Evolutionary conservation across 169 alveolate genomes (phyloP), one percentile per base, ranked within the genome.

Genomic region (Plasmodium coatneyi): DNA sequence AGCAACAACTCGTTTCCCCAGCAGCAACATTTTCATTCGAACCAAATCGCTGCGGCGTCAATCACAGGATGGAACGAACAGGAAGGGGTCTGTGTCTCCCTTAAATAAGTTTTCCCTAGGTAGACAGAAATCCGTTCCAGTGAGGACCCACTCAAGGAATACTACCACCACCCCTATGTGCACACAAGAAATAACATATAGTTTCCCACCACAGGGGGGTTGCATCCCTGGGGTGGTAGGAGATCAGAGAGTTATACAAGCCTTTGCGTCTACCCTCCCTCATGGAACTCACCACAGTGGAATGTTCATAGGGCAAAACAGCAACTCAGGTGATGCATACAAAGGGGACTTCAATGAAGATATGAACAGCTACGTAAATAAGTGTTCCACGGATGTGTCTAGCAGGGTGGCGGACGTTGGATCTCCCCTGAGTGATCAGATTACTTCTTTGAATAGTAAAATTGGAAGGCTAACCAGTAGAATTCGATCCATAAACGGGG

Each of bases 181-280:
- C 54, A 86, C 93, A 5, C 93, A 86, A 14, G 93, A 86, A 30
- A 52, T 86, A 32, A 52, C 93, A 1, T 86, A 86, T 34, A 86
- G 41, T 9, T 86, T 9, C 22, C 80, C 80, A 74, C 9, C 52
- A n/a, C 71, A 74, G 60, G 66, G 66, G 34, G 79, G 25, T 22
- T 49, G 34, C 39, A 25, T 70, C 16, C 34, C 56, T n/a, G 71
- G 66, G 60, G 16, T 14, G 43, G 39, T 46, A 5, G 12, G 36
- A 30, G 39, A 34, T 19, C 43, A n/a, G 10, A 16, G 36, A 80
- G 43, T 19, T 36, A 74, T 9, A 46, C 52, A 28, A 70, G 28
- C 56, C 14, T 22, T 41, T n/a, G 52, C 83, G 2, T 32, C 71
- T 1, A 70, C 83, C 10, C 36, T 28, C 1, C 71, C 92, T 1